A percentile compares a stretch with the other conserved stretches of the same genome.
Conservation (phyloP, 2,329 filamentous ascomycete species). For the Claviceps arundinis region DNA sequence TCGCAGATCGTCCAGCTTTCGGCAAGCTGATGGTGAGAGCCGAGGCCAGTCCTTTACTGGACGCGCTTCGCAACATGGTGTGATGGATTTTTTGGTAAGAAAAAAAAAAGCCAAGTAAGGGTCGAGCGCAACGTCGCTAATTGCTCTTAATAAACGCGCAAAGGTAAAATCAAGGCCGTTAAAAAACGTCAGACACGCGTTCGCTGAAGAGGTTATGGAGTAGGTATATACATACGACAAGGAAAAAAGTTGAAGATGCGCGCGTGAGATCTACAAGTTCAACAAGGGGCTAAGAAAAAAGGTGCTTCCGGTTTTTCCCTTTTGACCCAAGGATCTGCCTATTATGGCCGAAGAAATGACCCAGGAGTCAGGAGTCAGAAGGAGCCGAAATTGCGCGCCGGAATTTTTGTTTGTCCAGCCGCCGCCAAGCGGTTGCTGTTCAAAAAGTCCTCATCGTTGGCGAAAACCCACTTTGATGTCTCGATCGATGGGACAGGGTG, state of each 20-base stretch:
- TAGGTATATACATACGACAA: too few relatives aligned
- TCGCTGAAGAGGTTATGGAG: too few relatives aligned
- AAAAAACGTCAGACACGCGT: too few relatives aligned
- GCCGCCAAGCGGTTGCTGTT: neutral
- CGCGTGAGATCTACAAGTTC: neutral
- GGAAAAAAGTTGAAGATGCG: neutral
- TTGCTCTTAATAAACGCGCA: neutral
- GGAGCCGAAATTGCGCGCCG: neutral
- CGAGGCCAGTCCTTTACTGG: conserved; percentile 2
- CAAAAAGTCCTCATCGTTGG: too few relatives aligned
- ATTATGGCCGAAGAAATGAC: too few relatives aligned
- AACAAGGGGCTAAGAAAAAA: neutral
- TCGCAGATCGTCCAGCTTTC: neutral
- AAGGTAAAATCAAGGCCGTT: neutral
- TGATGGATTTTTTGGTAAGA: neutral
- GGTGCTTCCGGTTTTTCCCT: neutral
- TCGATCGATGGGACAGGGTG: too few relatives aligned
- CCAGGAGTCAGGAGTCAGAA: neutral
- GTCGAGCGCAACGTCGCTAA: neutral
- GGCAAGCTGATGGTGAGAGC: conserved; percentile 1
- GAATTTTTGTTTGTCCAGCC: conserved; percentile 1
- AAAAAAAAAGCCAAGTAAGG: neutral
- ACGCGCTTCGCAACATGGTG: conserved; percentile 4
- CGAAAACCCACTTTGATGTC: too few relatives aligned
- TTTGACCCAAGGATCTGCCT: neutral